These are phyloP conservation scores for Schizothecium vesticola DNA, from an alignment of 495 filamentous ascomycete species.

Conservation along the genomic window DNA sequence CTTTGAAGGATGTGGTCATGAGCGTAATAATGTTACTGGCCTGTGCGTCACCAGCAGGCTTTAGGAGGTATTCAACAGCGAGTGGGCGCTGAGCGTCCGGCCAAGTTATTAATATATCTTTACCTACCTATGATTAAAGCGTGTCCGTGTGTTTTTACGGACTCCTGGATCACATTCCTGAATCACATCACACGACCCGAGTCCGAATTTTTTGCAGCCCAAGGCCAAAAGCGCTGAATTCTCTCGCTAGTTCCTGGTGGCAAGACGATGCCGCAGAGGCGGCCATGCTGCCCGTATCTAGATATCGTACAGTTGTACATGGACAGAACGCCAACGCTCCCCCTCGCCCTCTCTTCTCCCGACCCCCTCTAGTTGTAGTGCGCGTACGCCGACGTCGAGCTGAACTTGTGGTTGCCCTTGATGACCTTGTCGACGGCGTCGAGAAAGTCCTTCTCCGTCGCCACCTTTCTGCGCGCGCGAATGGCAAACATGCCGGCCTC, in stretches of 20 bases:
- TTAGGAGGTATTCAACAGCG: background rate
- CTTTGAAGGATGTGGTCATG: background rate
- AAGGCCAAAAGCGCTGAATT: background rate
- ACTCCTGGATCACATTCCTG: too few relatives aligned
- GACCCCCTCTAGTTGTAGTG: slow-evolving; percentile 78
- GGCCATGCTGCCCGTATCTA: background rate
- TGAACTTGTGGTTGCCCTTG: slow-evolving; percentile 98
- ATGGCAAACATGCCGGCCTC: slow-evolving; percentile 99
- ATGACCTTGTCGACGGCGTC: slow-evolving; percentile 98
- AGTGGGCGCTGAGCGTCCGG: background rate
- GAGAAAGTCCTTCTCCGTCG: slow-evolving; percentile 98
- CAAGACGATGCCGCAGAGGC: background rate
- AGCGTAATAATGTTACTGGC: background rate
- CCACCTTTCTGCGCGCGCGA: slow-evolving; percentile 92
- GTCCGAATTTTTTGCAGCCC: background rate
- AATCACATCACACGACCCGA: background rate
- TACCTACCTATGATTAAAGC: background rate
- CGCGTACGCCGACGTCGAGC: slow-evolving; percentile 97
- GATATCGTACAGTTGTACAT: slow-evolving; percentile 20
- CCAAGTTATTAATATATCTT: background rate
- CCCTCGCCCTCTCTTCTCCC: background rate
- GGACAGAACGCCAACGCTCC: slow-evolving; percentile 11
- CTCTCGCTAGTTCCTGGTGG: background rate
- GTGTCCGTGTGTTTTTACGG: too few relatives aligned
- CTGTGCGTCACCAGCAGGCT: background rate